phyloP scores from a whole-genome alignment of 768 basidiomycete species.

The Tulasnella sp. region DNA sequence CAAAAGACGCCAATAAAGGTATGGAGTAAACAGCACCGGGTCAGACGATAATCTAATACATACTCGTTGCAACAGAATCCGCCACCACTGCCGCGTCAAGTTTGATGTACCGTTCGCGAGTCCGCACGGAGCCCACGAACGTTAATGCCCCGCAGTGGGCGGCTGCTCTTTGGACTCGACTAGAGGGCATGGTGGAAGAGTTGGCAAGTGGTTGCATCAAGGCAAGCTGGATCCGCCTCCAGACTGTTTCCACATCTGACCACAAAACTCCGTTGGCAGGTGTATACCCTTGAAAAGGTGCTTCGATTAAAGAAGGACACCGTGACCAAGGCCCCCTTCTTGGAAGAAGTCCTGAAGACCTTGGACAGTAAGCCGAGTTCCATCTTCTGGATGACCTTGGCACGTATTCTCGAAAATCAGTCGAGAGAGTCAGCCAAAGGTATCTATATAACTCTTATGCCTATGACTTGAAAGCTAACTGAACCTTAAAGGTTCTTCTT shows the following conservation, averaged over 20 bases:
- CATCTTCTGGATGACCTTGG: slow-evolving; percentile 80
- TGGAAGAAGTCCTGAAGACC: slow-evolving; percentile 88
- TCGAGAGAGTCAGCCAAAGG: slow-evolving; percentile 72
- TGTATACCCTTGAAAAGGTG: slow-evolving; percentile 92
- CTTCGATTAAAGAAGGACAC: slow-evolving; percentile 80
- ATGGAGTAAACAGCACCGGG: too few relatives aligned
- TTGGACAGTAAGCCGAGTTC: slow-evolving; percentile 87
- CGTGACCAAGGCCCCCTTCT: slow-evolving; percentile 59
- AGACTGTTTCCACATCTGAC: background rate
- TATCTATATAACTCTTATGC: slow-evolving; percentile 23
- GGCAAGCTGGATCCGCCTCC: slow-evolving; percentile 29
- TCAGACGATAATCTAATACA: background rate
- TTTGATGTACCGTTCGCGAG: slow-evolving; percentile 68
- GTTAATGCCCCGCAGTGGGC: slow-evolving; percentile 80
- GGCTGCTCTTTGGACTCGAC: slow-evolving; percentile 63
- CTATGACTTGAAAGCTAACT: background rate
- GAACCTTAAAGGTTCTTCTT: slow-evolving; percentile 56
- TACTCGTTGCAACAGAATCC: slow-evolving; percentile 22
- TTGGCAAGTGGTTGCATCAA: slow-evolving; percentile 88
- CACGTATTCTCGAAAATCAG: slow-evolving; percentile 69
- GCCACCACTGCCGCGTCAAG: slow-evolving; percentile 26
- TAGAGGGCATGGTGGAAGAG: slow-evolving; percentile 77
- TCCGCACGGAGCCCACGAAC: slow-evolving; percentile 83
- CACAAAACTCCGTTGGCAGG: slow-evolving; percentile 33
- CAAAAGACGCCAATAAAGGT: slow-evolving; percentile 76